These are phyloP conservation scores for Termitomyces heimii DNA, from an alignment of 768 basidiomycete genomes.

Conservation along the genomic window DNA sequence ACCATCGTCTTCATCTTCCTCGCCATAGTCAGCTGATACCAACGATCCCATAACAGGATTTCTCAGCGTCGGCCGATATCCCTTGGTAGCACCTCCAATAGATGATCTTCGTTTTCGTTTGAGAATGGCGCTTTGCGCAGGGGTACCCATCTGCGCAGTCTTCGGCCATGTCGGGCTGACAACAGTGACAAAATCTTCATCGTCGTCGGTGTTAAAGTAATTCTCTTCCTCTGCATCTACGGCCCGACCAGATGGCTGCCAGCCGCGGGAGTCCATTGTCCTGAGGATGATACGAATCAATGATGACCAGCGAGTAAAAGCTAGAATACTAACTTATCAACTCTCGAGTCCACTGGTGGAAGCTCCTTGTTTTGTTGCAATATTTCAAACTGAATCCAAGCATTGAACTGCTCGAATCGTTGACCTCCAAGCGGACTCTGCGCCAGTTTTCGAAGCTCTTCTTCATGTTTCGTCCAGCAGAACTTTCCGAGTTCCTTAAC, in stretches of 20 bases:
- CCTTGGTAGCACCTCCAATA: constrained; percentile 35
- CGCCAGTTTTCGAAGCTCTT: constrained; percentile 57
- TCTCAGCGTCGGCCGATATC: constrained; percentile 43
- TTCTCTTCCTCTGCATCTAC: constrained; percentile 82
- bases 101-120: constrained; percentile 57
- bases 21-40: constrained; percentile 58
- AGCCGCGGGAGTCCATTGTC: constrained; percentile 32
- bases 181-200: constrained; percentile 47
- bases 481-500: constrained; percentile 79
- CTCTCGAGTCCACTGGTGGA: constrained; percentile 43
- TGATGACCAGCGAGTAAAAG: constrained; percentile 9
- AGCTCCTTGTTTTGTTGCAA: constrained; percentile 63
- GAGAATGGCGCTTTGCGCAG: constrained; percentile 31
- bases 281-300: constrained; percentile 19
- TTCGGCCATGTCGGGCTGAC: constrained; percentile 33
- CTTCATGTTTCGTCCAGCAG: constrained; percentile 75
- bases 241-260: constrained; percentile 37
- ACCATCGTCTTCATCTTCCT: constrained; percentile 48
- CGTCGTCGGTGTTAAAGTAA: constrained; percentile 89
- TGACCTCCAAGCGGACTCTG: constrained; percentile 54
- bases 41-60: constrained; percentile 54
- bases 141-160: constrained; percentile 20
- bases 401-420: constrained; percentile 66
- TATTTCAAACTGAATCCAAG: constrained; percentile 74
- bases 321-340: constrained; percentile 38